Base-by-base conservation (phyloP, 2,329 filamentous ascomycete genomes). In the Colletotrichum sansevieriae region DNA sequence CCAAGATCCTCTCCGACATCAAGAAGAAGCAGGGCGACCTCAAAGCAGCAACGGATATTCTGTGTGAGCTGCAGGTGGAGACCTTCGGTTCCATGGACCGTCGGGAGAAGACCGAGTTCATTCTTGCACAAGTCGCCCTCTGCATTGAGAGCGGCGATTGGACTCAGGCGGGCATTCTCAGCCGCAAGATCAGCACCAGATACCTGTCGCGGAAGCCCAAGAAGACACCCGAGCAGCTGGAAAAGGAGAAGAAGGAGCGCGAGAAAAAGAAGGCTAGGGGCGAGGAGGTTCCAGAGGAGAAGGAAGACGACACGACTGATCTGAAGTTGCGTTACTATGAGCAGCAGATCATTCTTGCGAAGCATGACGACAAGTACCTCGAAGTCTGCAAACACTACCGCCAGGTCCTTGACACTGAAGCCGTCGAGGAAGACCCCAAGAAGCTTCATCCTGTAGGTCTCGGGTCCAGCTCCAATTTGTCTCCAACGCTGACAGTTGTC, bases 341-440 rank as follows among this genome's bases (percentile, higher is more conserved):
- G 83, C 96, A 98, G 80, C 96, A 99, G 83, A 97, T 99, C 76
- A 92, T 90, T 54, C 85, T 99, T 61, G 93, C 96, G 65, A 98
- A 98, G 87, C 95, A 99, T 76, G 96, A 99, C 72, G 90, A 94
- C 83, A 98, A 97, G 82, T 99, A 99, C 77, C 89, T 99, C 39
- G 95, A 98, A 72, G 95, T 91, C 39, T 99, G 96, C 90, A 99
- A 99, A 83, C 90, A 99, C 83, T 99, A 98, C 84, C 88, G 96
- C 78, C 95, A 98, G 79, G 95, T 99, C 4, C 83, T 99, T 70
- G 95, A 99, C 78, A 99, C 97, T 0, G 94, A 97, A 79, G 93
- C 95, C 3, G 94, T 99, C 4, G 94, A 98, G 81, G 90, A 97
- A 74, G 94, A 98, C 78, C 88, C 94, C 8, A 85, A 90, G 71